Percentiles rank a stretch among this genome's conserved stretches.
These are phyloP conservation scores for Corymbia calophylla DNA, from an alignment of 441 rosid genomes.

Conservation along the genomic window DNA sequence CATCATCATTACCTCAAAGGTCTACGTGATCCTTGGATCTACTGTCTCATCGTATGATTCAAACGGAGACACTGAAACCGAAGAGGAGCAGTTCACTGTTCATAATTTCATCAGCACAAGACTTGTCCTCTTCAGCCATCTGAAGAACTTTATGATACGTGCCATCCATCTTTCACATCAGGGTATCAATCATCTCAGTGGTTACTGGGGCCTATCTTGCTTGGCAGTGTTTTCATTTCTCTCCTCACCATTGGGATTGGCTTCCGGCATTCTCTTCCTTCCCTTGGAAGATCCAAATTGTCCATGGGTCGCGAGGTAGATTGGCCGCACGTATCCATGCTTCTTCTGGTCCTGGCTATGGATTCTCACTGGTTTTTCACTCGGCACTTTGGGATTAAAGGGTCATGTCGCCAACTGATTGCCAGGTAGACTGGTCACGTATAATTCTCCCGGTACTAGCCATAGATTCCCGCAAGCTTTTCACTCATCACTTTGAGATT, in stretches of 20 bases:
- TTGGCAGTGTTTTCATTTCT: rapidly evolving
- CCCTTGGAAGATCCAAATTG: background rate
- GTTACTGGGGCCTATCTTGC: background rate
- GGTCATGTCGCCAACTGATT: background rate
- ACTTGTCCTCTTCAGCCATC: background rate
- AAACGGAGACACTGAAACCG: background rate
- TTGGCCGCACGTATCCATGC: background rate
- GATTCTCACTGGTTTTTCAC: background rate
- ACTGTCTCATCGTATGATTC: background rate
- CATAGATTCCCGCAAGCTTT: background rate
- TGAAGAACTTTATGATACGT: background rate
- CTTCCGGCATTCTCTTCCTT: background rate
- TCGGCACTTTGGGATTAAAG: background rate
- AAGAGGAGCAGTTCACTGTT: background rate
- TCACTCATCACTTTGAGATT: background rate
- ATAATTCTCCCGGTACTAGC: background rate
- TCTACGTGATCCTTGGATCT: background rate
- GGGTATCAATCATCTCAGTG: rapidly evolving
- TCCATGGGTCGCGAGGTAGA: rapidly evolving
- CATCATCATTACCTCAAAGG: background rate
- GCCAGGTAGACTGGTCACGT: background rate
- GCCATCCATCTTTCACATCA: background rate
- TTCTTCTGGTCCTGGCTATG: background rate
- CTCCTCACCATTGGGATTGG: rapidly evolving
- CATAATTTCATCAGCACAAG: background rate